Evolutionary conservation across 2,329 filamentous ascomycete species (phyloP), one percentile per base, ranked within the genome.

Genomic region (Curvularia hawaiiensis): DNA sequence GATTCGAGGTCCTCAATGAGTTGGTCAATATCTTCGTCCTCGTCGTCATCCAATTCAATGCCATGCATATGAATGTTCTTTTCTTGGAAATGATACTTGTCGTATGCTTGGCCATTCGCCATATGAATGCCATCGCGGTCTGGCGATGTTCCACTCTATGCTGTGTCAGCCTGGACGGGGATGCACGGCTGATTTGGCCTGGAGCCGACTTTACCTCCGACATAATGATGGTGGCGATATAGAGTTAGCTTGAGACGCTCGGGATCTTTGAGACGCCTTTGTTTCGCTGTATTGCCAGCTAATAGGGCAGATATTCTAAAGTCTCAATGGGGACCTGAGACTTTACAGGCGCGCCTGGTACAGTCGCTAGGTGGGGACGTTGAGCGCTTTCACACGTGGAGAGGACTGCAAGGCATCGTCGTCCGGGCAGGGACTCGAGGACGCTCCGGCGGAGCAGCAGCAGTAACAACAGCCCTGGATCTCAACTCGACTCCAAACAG

Each of bases 1-100:
- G 88, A 92, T 79, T 95, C 90, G 66, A 96, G 88, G 70, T 95
- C 91, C 76, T 92, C 90, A 66, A 96, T 96, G 71, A 96, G 83
- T 71, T 88, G 87, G 73, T 96, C 90, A 66, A 96, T 92, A 75
- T 94, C 89, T 79, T 92, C 90, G 69, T 92, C 89, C 45, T 90
- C 89, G 22, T 92, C 89, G 48, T 91, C 88, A 6, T 88, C 87
- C 30, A 84, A 84, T 43, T 68, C 61, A 12, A 55, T n/a, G 20
- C 35, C 48, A 26, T 52, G 51, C 33, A 38, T 48, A n/a, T 49
- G 44, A 10, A 53, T 12, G 39, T 35, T 50, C 26, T 56, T 56
- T 50, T 60, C 54, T 22, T 54, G 40, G 14, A 52, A 59, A 35
- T 53, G 54, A 47, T 58, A 55, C 43, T 58, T 58, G 26, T 58